These are phyloP conservation scores for Cyphellophora attinorum DNA, from an alignment of 2,329 filamentous ascomycete genomes.

Conservation along the genomic window DNA sequence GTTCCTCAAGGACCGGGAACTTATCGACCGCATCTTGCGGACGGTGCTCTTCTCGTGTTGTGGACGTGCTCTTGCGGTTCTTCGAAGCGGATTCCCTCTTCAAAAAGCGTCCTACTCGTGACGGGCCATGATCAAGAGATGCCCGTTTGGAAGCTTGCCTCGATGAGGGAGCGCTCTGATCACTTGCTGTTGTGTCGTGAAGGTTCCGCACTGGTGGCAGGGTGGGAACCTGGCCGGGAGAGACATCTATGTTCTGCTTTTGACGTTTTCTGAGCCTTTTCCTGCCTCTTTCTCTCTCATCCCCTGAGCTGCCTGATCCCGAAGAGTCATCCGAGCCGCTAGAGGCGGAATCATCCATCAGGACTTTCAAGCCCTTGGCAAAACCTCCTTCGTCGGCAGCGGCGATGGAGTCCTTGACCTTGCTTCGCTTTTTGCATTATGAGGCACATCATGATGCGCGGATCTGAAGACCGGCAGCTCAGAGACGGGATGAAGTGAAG, in stretches of 20 bases:
- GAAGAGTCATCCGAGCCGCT: slow-evolving; percentile 11
- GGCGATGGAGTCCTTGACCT: slow-evolving; percentile 12
- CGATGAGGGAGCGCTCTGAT: slow-evolving; percentile 12
- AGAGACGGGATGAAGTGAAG: slow-evolving; percentile 1
- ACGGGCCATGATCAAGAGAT: slow-evolving; percentile 11
- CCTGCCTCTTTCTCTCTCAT: slow-evolving; percentile 12
- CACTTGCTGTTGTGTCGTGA: background rate
- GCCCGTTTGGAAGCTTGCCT: slow-evolving; percentile 12
- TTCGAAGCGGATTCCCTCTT: background rate
- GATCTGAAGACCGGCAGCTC: slow-evolving; percentile 17
- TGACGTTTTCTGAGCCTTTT: slow-evolving; percentile 10
- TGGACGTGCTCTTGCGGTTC: background rate
- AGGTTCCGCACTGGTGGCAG: background rate
- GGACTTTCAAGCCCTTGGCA: slow-evolving; percentile 10
- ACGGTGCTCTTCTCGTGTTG: background rate
- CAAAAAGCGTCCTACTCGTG: background rate
- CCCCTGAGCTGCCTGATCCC: slow-evolving; percentile 7
- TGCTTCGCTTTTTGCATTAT: slow-evolving; percentile 7
- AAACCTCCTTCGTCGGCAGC: slow-evolving; percentile 8
- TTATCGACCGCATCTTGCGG: background rate
- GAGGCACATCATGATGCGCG: slow-evolving; percentile 9
- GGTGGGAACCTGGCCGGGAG: background rate
- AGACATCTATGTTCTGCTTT: slow-evolving; percentile 1
- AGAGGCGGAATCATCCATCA: slow-evolving; percentile 11
- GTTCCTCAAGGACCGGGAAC: background rate